Percentiles rank a stretch among this genome's conserved stretches.
Conservation (phyloP, 2,329 filamentous ascomycete genomes). For the Stemphylium lycopersici region DNA sequence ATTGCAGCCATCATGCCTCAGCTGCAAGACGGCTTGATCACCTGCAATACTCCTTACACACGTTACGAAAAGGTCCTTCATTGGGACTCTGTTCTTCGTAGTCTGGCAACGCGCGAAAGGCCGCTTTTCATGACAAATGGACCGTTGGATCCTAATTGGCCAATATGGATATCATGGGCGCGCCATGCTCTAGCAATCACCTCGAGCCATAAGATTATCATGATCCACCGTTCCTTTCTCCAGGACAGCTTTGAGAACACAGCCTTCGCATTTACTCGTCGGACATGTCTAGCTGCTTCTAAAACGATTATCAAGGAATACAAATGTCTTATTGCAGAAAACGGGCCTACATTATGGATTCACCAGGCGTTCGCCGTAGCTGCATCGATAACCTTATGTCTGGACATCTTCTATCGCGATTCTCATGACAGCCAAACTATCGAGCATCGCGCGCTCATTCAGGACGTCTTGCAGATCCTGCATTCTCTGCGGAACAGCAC, state of each 20-base stretch:
- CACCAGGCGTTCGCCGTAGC: slow-evolving; percentile 44
- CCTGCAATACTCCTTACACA: slow-evolving; percentile 46
- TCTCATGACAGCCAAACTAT: not conserved
- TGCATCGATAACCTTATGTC: not conserved
- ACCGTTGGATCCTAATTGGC: slow-evolving; percentile 41
- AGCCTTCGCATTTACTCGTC: slow-evolving; percentile 44
- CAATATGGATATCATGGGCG: slow-evolving; percentile 40
- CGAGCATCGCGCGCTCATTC: not conserved
- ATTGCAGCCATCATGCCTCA: slow-evolving; percentile 47
- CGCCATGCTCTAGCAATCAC: slow-evolving; percentile 7
- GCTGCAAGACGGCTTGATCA: slow-evolving; percentile 42
- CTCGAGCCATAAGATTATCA: slow-evolving; percentile 45
- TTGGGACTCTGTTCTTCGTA: slow-evolving; percentile 44
- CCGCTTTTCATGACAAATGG: slow-evolving; percentile 40
- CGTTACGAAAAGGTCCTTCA: slow-evolving; percentile 48
- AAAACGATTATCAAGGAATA: slow-evolving; percentile 49
- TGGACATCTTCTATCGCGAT: not conserved
- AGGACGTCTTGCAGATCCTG: not conserved
- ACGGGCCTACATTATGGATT: slow-evolving; percentile 48
- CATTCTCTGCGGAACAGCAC: not conserved
- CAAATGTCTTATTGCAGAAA: slow-evolving; percentile 36
- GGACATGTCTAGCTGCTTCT: slow-evolving; percentile 48
- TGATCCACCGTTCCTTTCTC: slow-evolving; percentile 50
- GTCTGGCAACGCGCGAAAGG: slow-evolving; percentile 35
- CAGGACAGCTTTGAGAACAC: slow-evolving; percentile 44